phyloP scores from a whole-genome alignment of 2,329 filamentous ascomycete species.

The Pseudogymnoascus destructans region DNA sequence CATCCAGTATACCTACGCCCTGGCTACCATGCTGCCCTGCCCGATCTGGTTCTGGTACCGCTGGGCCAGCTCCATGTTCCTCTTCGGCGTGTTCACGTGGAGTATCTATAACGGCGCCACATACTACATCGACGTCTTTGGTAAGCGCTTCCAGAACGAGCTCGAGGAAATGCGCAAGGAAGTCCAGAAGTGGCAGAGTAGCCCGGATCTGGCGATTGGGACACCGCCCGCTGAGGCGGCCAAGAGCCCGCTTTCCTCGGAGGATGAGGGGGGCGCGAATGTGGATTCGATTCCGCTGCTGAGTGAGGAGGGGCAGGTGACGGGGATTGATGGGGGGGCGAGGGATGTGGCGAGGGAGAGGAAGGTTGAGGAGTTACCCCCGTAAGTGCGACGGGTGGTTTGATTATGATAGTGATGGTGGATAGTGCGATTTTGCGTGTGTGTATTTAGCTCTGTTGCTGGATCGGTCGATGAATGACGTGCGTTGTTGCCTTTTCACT shows the following conservation, averaged over 20 bases:
- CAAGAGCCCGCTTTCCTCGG: slow-evolving; percentile 18
- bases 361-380: slow-evolving; percentile 22
- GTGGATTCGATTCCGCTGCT: slow-evolving; percentile 47
- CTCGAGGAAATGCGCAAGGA: slow-evolving; percentile 79
- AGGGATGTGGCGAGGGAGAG: slow-evolving; percentile 37
- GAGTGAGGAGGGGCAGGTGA: slow-evolving; percentile 31
- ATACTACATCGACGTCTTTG: slow-evolving; percentile 97
- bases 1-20: slow-evolving; percentile 85
- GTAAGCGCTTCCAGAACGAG: slow-evolving; percentile 92
- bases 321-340: slow-evolving; percentile 33
- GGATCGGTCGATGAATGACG: not conserved
- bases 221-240: slow-evolving; percentile 29
- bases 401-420: not conserved
- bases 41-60: slow-evolving; percentile 89
- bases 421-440: not conserved
- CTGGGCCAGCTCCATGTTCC: slow-evolving; percentile 63
- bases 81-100: slow-evolving; percentile 78
- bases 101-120: slow-evolving; percentile 95
- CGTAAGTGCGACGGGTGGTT: not conserved
- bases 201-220: slow-evolving; percentile 33
- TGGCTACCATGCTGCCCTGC: slow-evolving; percentile 87
- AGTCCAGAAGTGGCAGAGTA: slow-evolving; percentile 74
- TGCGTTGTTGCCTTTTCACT: not conserved
- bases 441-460: not conserved
- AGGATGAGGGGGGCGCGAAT: not conserved